These are phyloP conservation scores for Pichia rugopelliculosa DNA, from an alignment of 805 yeast genomes.

Conservation along the genomic window DNA sequence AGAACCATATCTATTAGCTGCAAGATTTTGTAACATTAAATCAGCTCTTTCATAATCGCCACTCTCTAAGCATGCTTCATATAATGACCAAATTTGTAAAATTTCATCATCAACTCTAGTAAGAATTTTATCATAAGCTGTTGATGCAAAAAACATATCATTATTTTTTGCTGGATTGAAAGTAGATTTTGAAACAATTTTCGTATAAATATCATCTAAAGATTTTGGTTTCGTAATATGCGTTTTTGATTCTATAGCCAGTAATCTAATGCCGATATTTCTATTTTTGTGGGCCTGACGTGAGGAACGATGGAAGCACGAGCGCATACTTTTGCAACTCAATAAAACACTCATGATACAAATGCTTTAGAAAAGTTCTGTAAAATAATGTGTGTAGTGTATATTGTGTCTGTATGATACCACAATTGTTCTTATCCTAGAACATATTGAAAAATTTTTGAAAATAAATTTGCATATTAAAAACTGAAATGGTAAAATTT, in stretches of 20 bases:
- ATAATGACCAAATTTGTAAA: conserved; percentile 48
- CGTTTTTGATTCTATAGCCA: conserved; percentile 12
- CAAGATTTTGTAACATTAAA: conserved; percentile 54
- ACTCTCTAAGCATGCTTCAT: conserved; percentile 70
- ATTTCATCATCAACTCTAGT: conserved; percentile 21
- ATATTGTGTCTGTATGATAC: not conserved
- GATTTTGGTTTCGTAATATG: conserved; percentile 11
- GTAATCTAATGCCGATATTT: not conserved
- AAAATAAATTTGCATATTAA: not conserved
- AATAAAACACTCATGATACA: conserved; percentile 7
- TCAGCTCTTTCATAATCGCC: conserved; percentile 65
- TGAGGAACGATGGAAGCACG: conserved; percentile 1
- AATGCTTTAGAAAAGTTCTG: not conserved
- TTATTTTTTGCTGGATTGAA: not conserved
- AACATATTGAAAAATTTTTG: not conserved
- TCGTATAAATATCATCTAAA: conserved; percentile 16
- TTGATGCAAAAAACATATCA: conserved; percentile 15
- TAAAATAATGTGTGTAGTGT: not conserved
- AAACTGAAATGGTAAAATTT: no score
- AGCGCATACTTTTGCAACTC: conserved; percentile 7
- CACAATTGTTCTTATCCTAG: not conserved
- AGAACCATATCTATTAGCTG: conserved; percentile 19
- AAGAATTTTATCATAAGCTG: conserved; percentile 22
- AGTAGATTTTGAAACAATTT: not conserved
- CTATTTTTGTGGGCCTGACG: not conserved